A percentile compares a stretch with the other conserved stretches of the same genome.
Evolutionary conservation across 805 yeast species (phyloP).

Genomic region (Candida boidinii): DNA sequence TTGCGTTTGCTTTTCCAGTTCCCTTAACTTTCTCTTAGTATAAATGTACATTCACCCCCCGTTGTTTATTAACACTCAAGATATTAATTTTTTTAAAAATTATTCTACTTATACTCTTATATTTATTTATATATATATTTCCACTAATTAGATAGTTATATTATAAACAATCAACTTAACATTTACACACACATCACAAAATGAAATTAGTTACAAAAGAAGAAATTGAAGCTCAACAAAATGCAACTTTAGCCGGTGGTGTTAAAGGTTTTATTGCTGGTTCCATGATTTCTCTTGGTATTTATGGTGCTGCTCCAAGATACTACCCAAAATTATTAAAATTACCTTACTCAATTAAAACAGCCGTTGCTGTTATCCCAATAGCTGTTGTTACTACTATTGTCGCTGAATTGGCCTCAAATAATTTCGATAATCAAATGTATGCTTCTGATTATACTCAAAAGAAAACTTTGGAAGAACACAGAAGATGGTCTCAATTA

Average conservation of each 20-base stretch:
- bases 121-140: too few species aligned
- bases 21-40: too few species aligned
- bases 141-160: too few species aligned
- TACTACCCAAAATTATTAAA: conserved; percentile 33
- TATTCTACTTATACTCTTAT: too few species aligned
- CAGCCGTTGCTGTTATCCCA: conserved; percentile 64
- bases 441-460: conserved; percentile 41
- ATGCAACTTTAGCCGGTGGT: conserved; percentile 53
- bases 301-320: conserved; percentile 42
- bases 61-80: too few species aligned
- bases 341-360: conserved; percentile 48
- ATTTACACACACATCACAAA: conserved; percentile 7
- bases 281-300: conserved; percentile 41
- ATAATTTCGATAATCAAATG: conserved; percentile 50
- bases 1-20: too few species aligned
- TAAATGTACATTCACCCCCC: too few species aligned
- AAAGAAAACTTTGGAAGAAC: conserved; percentile 35
- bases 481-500: conserved; percentile 42
- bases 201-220: conserved; percentile 66
- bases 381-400: conserved; percentile 55
- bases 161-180: too few species aligned
- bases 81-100: too few species aligned
- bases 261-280: conserved; percentile 54
- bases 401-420: conserved; percentile 64
- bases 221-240: conserved; percentile 58